These are phyloP conservation scores for Aureobasidium mangrovei DNA, from an alignment of 2,329 filamentous ascomycete genomes.

Conservation along the genomic window DNA sequence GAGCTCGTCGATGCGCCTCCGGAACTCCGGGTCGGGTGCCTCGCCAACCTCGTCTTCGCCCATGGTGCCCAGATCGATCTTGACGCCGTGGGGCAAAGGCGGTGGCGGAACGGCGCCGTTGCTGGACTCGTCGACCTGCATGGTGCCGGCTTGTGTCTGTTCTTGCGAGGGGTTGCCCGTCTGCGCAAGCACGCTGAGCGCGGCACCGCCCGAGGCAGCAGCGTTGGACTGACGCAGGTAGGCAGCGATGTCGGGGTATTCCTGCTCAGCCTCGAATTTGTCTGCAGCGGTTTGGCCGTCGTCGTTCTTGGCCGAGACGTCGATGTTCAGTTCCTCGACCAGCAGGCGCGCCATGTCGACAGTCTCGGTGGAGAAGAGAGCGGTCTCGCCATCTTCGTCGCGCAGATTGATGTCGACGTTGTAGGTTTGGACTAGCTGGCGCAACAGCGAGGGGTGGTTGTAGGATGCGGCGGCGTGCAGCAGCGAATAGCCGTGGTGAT, in stretches of 20 bases:
- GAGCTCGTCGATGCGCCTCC: conserved; percentile 78
- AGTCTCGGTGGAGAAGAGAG: conserved; percentile 86
- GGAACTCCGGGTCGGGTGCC: conserved; percentile 71
- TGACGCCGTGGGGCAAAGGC: conserved; percentile 64
- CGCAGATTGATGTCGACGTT: conserved; percentile 68
- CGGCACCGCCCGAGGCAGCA: conserved; percentile 17
- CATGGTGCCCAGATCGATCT: conserved; percentile 70
- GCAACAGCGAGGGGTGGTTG: conserved; percentile 72
- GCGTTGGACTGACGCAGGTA: conserved; percentile 49
- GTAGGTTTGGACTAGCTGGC: conserved; percentile 61
- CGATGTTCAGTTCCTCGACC: conserved; percentile 71
- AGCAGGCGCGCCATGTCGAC: conserved; percentile 68
- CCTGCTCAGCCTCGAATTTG: conserved; percentile 68
- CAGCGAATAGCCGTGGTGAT: conserved; percentile 88
- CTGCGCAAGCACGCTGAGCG: conserved; percentile 24
- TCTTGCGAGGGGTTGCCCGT: conserved; percentile 19
- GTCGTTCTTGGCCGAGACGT: conserved; percentile 55
- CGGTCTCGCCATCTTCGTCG: conserved; percentile 88
- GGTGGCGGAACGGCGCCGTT: conserved; percentile 40
- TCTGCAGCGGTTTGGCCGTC: conserved; percentile 75
- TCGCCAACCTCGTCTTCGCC: conserved; percentile 46
- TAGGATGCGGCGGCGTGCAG: conserved; percentile 91
- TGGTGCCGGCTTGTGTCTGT: conserved; percentile 28
- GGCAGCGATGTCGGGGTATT: conserved; percentile 64
- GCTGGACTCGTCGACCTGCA: conserved; percentile 17